A percentile compares a stretch with the other conserved stretches of the same genome.
Evolutionary conservation across 2,329 filamentous ascomycete species (phyloP).

Genomic region (Fusarium pseudonygamai): DNA sequence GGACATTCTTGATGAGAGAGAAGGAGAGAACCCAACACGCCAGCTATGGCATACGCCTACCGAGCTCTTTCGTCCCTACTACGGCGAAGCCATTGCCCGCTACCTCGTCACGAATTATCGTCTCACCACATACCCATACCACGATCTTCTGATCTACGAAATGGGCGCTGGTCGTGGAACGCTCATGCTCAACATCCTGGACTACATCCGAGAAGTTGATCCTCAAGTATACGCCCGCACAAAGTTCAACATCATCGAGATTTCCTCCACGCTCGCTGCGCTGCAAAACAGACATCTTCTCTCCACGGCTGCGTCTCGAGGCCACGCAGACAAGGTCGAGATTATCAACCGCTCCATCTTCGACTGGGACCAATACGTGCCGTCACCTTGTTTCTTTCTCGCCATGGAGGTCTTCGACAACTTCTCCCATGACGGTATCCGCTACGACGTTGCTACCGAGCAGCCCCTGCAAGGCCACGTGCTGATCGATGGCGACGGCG

Average conservation of each 20-base stretch:
- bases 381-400: constrained; percentile 95
- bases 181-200: constrained; percentile 96
- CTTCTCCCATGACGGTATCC: constrained; percentile 93
- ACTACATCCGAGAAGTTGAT: constrained; percentile 91
- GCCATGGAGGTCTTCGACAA: constrained; percentile 99
- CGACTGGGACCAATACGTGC: constrained; percentile 89
- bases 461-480: constrained; percentile 88
- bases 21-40: constrained; percentile 73
- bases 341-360: constrained; percentile 97
- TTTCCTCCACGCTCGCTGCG: constrained; percentile 81
- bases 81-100: constrained; percentile 95
- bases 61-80: constrained; percentile 95
- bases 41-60: constrained; percentile 99
- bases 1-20: constrained; percentile 79
- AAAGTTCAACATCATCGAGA: constrained; percentile 95
- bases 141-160: constrained; percentile 97
- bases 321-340: constrained; percentile 86
- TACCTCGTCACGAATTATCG: constrained; percentile 97
- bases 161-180: constrained; percentile 98
- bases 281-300: constrained; percentile 79
- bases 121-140: constrained; percentile 90
- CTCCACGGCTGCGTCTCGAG: constrained; percentile 71
- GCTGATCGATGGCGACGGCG: constrained; percentile 82
- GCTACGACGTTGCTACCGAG: constrained; percentile 86
- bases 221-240: constrained; percentile 94